A percentile compares a stretch with the other conserved stretches of the same genome.
Evolutionary conservation across 1,284 basidiomycete genomes (phyloP).

Genomic region (Hemileia vastatrix): DNA sequence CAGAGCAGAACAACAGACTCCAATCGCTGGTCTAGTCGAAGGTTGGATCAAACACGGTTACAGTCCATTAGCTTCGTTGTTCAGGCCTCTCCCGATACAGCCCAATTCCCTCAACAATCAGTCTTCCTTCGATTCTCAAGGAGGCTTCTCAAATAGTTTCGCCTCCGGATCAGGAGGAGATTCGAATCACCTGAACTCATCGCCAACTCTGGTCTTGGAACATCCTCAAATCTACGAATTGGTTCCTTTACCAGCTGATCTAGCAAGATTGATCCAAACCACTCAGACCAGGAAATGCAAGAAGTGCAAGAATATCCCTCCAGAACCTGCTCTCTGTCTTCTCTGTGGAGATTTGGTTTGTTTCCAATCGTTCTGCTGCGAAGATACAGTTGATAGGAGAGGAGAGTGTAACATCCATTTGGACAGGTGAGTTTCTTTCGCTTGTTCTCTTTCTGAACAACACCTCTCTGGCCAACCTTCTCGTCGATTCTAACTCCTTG

Average conservation of each 20-base stretch:
- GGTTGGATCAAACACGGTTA: constrained; percentile 45
- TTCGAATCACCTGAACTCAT: background rate
- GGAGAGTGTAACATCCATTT: constrained; percentile 85
- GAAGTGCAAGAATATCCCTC: constrained; percentile 67
- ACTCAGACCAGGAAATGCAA: constrained; percentile 61
- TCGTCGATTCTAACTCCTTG: too few species aligned
- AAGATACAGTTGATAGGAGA: constrained; percentile 56
- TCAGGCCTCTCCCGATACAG: constrained; percentile 40
- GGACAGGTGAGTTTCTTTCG: constrained; percentile 59
- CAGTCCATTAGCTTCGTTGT: constrained; percentile 37
- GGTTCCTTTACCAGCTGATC: constrained; percentile 63
- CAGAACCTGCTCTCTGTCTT: constrained; percentile 80
- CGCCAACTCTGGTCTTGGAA: constrained; percentile 51
- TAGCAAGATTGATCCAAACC: constrained; percentile 73
- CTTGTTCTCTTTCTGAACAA: background rate
- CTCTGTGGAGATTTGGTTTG: constrained; percentile 81
- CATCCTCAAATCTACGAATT: constrained; percentile 77
- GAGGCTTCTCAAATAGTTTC: too few species aligned
- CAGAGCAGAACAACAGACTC: constrained; percentile 35
- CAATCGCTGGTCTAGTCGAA: constrained; percentile 39
- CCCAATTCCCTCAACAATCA: constrained; percentile 24
- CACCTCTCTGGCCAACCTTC: too few species aligned
- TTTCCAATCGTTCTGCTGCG: constrained; percentile 85
- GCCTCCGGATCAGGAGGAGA: too few species aligned
- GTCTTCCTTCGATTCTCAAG: background rate